phyloP scores from a whole-genome alignment of 495 filamentous ascomycete species.

The Cryomyces minteri region DNA sequence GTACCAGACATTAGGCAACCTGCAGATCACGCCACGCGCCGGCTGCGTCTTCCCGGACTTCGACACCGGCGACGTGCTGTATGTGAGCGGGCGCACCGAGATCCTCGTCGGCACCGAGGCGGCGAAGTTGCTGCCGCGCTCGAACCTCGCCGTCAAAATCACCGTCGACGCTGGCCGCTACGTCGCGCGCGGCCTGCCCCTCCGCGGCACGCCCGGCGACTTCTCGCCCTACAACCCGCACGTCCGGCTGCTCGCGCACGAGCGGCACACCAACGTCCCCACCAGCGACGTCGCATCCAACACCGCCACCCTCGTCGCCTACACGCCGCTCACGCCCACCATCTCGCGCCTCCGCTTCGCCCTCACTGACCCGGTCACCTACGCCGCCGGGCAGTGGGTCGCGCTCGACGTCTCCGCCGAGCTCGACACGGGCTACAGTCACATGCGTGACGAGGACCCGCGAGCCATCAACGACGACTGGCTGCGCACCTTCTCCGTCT shows the following conservation, averaged over 20 bases:
- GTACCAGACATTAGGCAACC: conserved; percentile 66
- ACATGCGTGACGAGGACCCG: conserved; percentile 69
- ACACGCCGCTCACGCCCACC: conserved; percentile 39
- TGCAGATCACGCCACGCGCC: conserved; percentile 41
- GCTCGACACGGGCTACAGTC: conserved; percentile 51
- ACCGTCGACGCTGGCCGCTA: conserved; percentile 38
- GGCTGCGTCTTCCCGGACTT: conserved; percentile 56
- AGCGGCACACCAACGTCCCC: conserved; percentile 19
- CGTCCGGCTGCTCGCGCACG: conserved; percentile 33
- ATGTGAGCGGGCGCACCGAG: conserved; percentile 46
- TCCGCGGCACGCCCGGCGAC: conserved; percentile 39
- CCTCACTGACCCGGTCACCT: conserved; percentile 23
- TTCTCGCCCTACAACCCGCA: conserved; percentile 55
- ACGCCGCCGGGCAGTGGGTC: conserved; percentile 55
- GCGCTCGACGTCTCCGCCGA: conserved; percentile 50
- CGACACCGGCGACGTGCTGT: conserved; percentile 47
- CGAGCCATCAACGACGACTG: conserved; percentile 66
- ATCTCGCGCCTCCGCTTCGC: conserved; percentile 42
- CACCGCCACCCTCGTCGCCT: conserved; percentile 32
- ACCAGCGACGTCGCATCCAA: conserved; percentile 6
- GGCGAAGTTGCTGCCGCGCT: conserved; percentile 37
- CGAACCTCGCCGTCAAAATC: conserved; percentile 53
- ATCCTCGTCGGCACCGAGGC: conserved; percentile 45
- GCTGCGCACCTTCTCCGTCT: conserved; percentile 63
- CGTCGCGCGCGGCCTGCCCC: conserved; percentile 42